These are phyloP conservation scores for Babesia bovis DNA, from an alignment of 169 alveolate species.

Conservation along the genomic window DNA sequence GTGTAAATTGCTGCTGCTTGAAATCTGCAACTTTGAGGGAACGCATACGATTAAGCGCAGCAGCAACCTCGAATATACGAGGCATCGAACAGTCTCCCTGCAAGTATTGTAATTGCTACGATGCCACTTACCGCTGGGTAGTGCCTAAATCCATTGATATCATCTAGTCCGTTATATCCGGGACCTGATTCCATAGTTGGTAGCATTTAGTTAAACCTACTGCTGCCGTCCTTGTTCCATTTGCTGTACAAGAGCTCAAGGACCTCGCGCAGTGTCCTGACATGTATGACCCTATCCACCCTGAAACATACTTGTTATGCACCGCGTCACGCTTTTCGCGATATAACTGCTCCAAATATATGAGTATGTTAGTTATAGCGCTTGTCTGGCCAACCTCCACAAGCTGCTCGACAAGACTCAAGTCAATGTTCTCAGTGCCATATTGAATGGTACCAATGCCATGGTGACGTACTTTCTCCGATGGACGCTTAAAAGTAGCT, in stretches of 20 bases:
- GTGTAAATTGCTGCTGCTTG: constrained; percentile 1
- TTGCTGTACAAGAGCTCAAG: constrained; percentile 44
- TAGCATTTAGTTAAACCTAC: not conserved
- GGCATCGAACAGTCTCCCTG: constrained; percentile 71
- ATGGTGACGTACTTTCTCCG: constrained; percentile 45
- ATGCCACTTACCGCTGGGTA: constrained; percentile 53
- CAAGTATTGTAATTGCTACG: not conserved
- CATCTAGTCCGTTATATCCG: constrained; percentile 62
- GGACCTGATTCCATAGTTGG: not conserved
- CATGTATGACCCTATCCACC: not conserved
- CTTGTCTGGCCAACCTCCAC: constrained; percentile 59
- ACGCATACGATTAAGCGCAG: constrained; percentile 62
- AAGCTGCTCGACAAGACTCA: constrained; percentile 49
- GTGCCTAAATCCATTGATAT: constrained; percentile 56
- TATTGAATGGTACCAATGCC: constrained; percentile 45
- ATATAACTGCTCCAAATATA: constrained; percentile 44
- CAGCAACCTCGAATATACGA: constrained; percentile 63
- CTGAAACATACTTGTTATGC: constrained; percentile 8
- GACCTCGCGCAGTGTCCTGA: constrained; percentile 50
- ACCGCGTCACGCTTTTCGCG: constrained; percentile 16
- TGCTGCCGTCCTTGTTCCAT: constrained; percentile 15
- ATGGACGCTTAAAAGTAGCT: constrained; percentile 46
- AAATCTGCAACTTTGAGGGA: constrained; percentile 16
- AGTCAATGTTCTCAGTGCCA: constrained; percentile 58
- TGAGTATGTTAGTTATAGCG: constrained; percentile 63